phyloP scores from a whole-genome alignment of 768 basidiomycete genomes.

The Collybia sordida region DNA sequence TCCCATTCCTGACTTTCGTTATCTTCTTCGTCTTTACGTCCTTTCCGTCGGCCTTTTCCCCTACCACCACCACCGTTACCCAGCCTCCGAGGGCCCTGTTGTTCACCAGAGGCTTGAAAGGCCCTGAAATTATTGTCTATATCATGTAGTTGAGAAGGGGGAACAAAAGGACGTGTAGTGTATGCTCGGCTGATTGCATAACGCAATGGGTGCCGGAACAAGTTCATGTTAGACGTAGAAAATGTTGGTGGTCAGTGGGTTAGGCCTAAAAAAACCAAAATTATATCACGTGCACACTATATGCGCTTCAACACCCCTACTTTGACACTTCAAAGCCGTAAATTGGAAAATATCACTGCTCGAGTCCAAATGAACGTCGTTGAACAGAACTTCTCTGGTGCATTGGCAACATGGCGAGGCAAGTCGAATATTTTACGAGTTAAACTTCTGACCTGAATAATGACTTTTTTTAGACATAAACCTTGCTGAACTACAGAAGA shows the following conservation, averaged over 20 bases:
- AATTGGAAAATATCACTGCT: too few species aligned
- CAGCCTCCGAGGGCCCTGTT: not conserved
- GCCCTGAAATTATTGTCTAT: conserved; percentile 6
- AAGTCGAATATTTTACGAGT: conserved; percentile 13
- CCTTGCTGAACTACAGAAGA: conserved; percentile 88
- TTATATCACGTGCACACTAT: conserved; percentile 18
- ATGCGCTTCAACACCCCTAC: too few species aligned
- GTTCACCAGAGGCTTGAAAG: not conserved
- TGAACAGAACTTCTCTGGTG: conserved; percentile 90
- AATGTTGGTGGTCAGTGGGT: not conserved
- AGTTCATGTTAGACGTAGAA: conserved; percentile 20
- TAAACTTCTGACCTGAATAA: not conserved
- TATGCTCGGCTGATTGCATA: conserved; percentile 20
- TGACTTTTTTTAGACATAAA: conserved; percentile 63
- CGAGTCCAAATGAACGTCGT: conserved; percentile 23
- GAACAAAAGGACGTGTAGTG: conserved; percentile 30
- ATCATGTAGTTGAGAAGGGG: conserved; percentile 28
- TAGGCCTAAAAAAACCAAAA: conserved; percentile 12
- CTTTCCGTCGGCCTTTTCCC: conserved; percentile 11
- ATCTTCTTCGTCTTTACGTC: conserved; percentile 12
- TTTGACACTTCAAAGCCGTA: too few species aligned
- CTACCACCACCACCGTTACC: conserved; percentile 9
- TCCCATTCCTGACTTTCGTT: conserved; percentile 8
- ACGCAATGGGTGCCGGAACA: conserved; percentile 23
- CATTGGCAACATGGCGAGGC: conserved; percentile 93